Conservation (phyloP, 2,329 filamentous ascomycete genomes). For the Fusarium sp. region DNA sequence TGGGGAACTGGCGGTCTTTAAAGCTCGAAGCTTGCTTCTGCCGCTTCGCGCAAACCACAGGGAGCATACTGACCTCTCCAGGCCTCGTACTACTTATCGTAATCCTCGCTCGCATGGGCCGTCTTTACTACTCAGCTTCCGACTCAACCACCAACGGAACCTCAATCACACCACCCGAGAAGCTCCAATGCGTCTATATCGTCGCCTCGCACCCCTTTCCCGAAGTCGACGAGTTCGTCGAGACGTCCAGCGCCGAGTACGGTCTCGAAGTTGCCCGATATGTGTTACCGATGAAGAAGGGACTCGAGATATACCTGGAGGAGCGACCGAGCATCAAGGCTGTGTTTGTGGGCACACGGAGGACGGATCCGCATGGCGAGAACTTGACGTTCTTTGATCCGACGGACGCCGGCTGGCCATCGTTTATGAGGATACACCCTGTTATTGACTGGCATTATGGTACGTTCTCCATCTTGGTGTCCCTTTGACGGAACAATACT, state of each 20-base stretch:
- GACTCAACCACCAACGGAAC: conserved; percentile 40
- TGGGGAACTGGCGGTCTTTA: accelerated
- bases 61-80: conserved; percentile 1
- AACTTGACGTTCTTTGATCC: conserved; percentile 83
- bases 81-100: conserved; percentile 89
- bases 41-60: accelerated
- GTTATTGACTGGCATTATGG: conserved; percentile 94
- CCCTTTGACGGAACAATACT: not conserved
- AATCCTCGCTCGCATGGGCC: conserved; percentile 76
- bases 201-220: conserved; percentile 85
- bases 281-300: conserved; percentile 81
- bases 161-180: conserved; percentile 53
- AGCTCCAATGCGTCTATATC: conserved; percentile 88
- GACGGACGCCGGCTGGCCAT: conserved; percentile 91
- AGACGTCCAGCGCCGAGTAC: conserved; percentile 74
- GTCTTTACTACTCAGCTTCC: conserved; percentile 50
- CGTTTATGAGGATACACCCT: conserved; percentile 92
- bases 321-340: conserved; percentile 75
- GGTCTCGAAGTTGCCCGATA: conserved; percentile 82
- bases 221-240: conserved; percentile 88
- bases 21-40: not conserved
- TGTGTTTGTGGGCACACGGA: conserved; percentile 73
- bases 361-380: conserved; percentile 92
- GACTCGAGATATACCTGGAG: conserved; percentile 80
- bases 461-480: not conserved